These are phyloP conservation scores for Penicillium corylophilum DNA, from an alignment of 2,329 filamentous ascomycete species.

Conservation along the genomic window DNA sequence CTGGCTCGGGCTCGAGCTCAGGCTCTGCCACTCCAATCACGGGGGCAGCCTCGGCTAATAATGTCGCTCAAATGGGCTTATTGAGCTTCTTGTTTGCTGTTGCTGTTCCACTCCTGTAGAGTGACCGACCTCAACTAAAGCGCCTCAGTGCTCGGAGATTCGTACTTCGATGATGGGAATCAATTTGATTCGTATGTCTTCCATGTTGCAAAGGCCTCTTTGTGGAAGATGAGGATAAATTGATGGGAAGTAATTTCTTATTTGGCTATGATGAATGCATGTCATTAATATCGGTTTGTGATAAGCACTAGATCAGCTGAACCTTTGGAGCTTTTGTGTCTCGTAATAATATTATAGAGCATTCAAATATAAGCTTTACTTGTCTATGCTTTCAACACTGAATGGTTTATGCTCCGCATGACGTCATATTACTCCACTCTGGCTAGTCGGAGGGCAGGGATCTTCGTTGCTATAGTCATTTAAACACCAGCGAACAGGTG, in stretches of 20 bases:
- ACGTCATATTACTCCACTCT: too few relatives aligned
- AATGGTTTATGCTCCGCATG: too few relatives aligned
- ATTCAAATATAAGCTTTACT: too few relatives aligned
- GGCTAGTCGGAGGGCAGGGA: too few relatives aligned
- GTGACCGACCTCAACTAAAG: not conserved
- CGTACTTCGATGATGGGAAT: not conserved
- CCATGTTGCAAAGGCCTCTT: not conserved
- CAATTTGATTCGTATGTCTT: not conserved
- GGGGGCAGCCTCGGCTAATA: not conserved
- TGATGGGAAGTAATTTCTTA: not conserved
- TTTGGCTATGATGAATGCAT: not conserved
- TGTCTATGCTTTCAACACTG: too few relatives aligned
- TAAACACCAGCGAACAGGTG: too few relatives aligned
- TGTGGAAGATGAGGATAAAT: not conserved
- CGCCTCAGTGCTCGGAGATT: not conserved
- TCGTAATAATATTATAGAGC: too few relatives aligned
- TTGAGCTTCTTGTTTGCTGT: constrained; percentile 4
- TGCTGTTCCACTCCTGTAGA: constrained; percentile 3
- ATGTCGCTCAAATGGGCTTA: not conserved
- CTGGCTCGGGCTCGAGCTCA: not conserved
- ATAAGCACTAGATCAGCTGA: too few relatives aligned
- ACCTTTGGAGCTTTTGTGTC: too few relatives aligned
- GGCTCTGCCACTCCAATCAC: not conserved
- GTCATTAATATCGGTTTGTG: too few relatives aligned
- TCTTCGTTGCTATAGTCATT: too few relatives aligned